Percentiles rank a stretch among this genome's conserved stretches.
Conservation (phyloP, 2,329 filamentous ascomycete genomes). For the Beauveria sp. region DNA sequence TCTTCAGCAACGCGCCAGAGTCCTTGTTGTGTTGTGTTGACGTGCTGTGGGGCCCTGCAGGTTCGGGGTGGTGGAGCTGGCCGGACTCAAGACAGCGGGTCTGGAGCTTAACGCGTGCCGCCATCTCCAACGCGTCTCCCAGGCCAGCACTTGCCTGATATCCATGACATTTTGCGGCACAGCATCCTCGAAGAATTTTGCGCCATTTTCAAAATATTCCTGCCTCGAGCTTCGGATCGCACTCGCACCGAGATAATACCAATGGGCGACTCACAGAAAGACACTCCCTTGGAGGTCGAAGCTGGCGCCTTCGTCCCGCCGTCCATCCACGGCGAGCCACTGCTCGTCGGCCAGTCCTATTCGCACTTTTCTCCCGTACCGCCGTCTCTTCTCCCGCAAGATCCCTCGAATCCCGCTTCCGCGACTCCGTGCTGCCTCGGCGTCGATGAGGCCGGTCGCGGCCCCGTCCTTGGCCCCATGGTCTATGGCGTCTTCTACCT, state of each 20-base stretch:
- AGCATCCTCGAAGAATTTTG: neutral
- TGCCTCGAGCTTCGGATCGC: too few relatives aligned
- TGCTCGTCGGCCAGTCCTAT: constrained; percentile 61
- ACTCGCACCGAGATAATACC: too few relatives aligned
- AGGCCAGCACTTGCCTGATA: neutral
- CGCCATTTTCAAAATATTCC: too few relatives aligned
- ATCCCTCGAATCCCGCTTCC: constrained; percentile 25
- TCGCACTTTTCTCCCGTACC: constrained; percentile 65
- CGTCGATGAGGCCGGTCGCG: constrained; percentile 88
- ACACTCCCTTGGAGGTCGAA: constrained; percentile 5
- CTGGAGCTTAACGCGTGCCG: constrained; percentile 5
- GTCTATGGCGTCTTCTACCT: constrained; percentile 68
- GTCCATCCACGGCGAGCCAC: constrained; percentile 49
- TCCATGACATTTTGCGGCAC: neutral
- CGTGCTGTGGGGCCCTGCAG: constrained; percentile 7
- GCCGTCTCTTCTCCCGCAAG: constrained; percentile 42
- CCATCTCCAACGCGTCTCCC: constrained; percentile 5
- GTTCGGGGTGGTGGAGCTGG: constrained; percentile 2
- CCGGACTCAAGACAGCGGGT: neutral
- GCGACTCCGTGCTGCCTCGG: constrained; percentile 61
- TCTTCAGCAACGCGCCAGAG: neutral
- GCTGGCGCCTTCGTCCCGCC: constrained; percentile 54
- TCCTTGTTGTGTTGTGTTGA: constrained; percentile 10
- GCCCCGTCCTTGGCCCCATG: constrained; percentile 82
- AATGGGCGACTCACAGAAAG: constrained; percentile 31